Conservation (phyloP, 768 basidiomycete genomes). For the Erythrobasidium yunnanense region DNA sequence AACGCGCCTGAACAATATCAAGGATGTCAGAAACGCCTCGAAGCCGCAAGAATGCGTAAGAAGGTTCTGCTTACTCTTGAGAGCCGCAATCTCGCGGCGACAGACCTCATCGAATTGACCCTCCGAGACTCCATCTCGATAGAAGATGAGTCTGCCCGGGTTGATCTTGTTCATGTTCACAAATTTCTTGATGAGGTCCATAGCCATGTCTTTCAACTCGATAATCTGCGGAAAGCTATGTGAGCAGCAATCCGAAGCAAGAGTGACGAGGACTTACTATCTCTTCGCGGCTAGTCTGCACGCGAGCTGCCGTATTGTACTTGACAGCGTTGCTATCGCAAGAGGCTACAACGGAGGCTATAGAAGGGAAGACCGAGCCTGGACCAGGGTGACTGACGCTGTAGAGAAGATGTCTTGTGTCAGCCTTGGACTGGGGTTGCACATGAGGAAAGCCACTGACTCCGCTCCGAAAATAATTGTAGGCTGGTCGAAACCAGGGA, state of each 20-base stretch:
- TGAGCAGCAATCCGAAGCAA: not conserved
- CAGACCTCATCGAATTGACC: slow-evolving; percentile 24
- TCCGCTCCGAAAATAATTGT: slow-evolving; percentile 23
- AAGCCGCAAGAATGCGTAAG: not conserved
- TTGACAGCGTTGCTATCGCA: slow-evolving; percentile 12
- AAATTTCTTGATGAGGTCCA: slow-evolving; percentile 15
- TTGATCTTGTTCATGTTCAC: not conserved
- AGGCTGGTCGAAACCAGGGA: slow-evolving; percentile 16
- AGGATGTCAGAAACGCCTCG: slow-evolving; percentile 1
- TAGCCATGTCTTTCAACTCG: slow-evolving; percentile 23
- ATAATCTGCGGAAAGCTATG: slow-evolving; percentile 5
- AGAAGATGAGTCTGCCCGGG: slow-evolving; percentile 15
- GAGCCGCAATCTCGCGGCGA: slow-evolving; percentile 1
- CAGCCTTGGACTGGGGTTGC: not conserved
- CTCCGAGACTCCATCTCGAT: slow-evolving; percentile 28
- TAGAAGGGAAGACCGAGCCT: slow-evolving; percentile 26
- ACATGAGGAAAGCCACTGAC: not conserved
- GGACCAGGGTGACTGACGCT: slow-evolving; percentile 31
- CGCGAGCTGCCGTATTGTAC: slow-evolving; percentile 29
- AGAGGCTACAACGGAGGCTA: slow-evolving; percentile 30
- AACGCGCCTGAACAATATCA: not conserved
- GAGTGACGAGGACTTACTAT: not conserved
- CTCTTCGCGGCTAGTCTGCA: slow-evolving; percentile 25
- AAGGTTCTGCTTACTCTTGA: not conserved
- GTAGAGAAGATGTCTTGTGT: not conserved